A percentile compares a stretch with the other conserved stretches of the same genome.
Evolutionary conservation across 1,284 basidiomycete species (phyloP).

Genomic region (Thelephora terrestris): DNA sequence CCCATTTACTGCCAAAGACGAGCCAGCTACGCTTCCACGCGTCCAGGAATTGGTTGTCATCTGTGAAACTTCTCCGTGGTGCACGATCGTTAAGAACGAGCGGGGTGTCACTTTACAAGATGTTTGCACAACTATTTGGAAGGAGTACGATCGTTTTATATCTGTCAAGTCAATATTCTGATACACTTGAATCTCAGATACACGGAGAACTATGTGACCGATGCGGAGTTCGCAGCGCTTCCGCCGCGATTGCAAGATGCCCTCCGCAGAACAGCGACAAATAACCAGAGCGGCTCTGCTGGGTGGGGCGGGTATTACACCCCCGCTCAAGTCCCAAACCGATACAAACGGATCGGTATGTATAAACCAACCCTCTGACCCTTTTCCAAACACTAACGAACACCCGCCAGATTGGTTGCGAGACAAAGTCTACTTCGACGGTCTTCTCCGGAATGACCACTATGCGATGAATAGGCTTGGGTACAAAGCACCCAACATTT

Average conservation of each 20-base stretch:
- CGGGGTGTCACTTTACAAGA: conserved; percentile 64
- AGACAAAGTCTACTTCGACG: conserved; percentile 60
- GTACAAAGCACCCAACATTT: conserved; percentile 67
- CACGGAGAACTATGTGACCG: conserved; percentile 53
- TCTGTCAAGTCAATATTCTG: background rate
- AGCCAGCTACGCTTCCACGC: conserved; percentile 71
- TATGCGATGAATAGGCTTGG: conserved; percentile 55
- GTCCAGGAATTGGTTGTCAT: conserved; percentile 66
- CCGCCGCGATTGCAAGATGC: conserved; percentile 57
- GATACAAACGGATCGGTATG: conserved; percentile 50
- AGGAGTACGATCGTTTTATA: conserved; percentile 43
- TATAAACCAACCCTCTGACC: conserved; percentile 7
- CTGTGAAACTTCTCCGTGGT: conserved; percentile 67
- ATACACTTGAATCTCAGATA: conserved; percentile 37
- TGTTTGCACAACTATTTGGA: conserved; percentile 54
- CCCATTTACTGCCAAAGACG: conserved; percentile 55
- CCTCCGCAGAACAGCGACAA: conserved; percentile 46
- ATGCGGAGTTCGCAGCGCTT: conserved; percentile 50
- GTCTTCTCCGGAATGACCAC: conserved; percentile 44
- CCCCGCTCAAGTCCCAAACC: conserved; percentile 32
- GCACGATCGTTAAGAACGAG: conserved; percentile 64
- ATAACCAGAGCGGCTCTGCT: conserved; percentile 25
- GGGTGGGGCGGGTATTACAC: conserved; percentile 38
- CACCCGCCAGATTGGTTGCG: conserved; percentile 56
- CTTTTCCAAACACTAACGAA: background rate